Evolutionary conservation across 2,329 filamentous ascomycete genomes (phyloP), one percentile per base, ranked within the genome.

Genomic region (Cladosporium sp.): DNA sequence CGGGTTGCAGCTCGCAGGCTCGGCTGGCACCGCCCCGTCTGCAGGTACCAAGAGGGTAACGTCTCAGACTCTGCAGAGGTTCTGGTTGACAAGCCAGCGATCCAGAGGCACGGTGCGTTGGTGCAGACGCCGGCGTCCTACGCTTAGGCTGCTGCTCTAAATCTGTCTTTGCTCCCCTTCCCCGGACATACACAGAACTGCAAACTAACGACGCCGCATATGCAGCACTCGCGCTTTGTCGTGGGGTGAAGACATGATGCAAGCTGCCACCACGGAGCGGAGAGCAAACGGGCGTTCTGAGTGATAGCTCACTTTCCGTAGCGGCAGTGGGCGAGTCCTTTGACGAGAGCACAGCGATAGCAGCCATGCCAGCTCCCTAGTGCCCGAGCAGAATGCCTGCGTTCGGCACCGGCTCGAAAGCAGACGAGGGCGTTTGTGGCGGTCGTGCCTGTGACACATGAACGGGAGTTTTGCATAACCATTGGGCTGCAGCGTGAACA

Each of bases 401-500:
- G 30, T 62, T 36, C 28, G 30, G 28, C 46, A 39, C 48, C 59
- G 28, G 46, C 23, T 63, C 48, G 32, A 56, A 63, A 63, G 49
- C 34, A 63, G 60, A 56, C 32, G 49, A 63, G 48, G 60, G 60
- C 60, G 60, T 63, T 63, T 63, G 60, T 63, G 60, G 60, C 60
- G 60, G 49, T 56, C 51, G 60, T 51, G 60, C 60, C 48, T 63
- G 60, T 63, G 60, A 43, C 23, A 63, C 60, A 63, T 54, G 25
- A 25, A 63, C 48, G 32, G 49, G 49, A 63, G 49, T 34, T 63
- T 63, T 63, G 49, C 60, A 63, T 54, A 56, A 63, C 60, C 60
- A 63, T 56, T 56, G 60, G 60, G 49, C 60, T 63, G 60, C 60
- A 63, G 16, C 49, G 14, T 46, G 34, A 32, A 63, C 60, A 63